These are phyloP conservation scores for Mitragyna speciosa DNA, from an alignment of 257 asterid species.

Conservation along the genomic window DNA sequence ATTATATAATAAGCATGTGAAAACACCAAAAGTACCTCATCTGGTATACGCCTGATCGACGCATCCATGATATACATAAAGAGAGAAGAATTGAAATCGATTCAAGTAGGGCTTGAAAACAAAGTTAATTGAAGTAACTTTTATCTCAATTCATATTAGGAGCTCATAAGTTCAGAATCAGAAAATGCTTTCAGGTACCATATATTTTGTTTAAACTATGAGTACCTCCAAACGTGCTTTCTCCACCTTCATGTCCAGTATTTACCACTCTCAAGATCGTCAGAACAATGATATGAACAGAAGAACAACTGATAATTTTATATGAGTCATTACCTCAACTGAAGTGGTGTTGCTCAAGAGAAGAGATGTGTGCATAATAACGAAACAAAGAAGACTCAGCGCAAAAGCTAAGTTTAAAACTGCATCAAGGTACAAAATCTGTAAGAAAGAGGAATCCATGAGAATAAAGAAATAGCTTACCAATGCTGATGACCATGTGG, in stretches of 20 bases:
- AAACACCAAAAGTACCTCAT: not conserved
- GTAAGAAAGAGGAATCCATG: slow-evolving; percentile 60
- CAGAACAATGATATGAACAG: not conserved
- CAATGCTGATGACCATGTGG: slow-evolving; percentile 7
- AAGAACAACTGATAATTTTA: not conserved
- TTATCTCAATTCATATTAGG: not conserved
- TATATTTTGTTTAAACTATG: not conserved
- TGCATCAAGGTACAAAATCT: slow-evolving; percentile 78
- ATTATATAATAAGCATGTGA: not conserved
- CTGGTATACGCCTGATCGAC: not conserved
- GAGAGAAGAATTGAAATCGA: not conserved
- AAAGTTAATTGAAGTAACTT: not conserved
- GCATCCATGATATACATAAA: not conserved
- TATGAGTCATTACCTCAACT: slow-evolving; percentile 55
- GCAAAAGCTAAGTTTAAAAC: slow-evolving; percentile 85
- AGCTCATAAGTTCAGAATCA: not conserved
- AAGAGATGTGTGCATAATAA: slow-evolving; percentile 64
- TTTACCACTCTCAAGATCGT: not conserved
- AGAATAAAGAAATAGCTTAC: slow-evolving; percentile 34
- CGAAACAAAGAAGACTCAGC: slow-evolving; percentile 84
- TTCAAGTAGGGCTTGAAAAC: not conserved
- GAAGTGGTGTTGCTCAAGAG: slow-evolving; percentile 82
- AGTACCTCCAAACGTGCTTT: not conserved
- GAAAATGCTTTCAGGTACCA: not conserved
- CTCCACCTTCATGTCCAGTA: not conserved